Base-by-base conservation (phyloP, 2,329 filamentous ascomycete species). In the Alternaria panax region DNA sequence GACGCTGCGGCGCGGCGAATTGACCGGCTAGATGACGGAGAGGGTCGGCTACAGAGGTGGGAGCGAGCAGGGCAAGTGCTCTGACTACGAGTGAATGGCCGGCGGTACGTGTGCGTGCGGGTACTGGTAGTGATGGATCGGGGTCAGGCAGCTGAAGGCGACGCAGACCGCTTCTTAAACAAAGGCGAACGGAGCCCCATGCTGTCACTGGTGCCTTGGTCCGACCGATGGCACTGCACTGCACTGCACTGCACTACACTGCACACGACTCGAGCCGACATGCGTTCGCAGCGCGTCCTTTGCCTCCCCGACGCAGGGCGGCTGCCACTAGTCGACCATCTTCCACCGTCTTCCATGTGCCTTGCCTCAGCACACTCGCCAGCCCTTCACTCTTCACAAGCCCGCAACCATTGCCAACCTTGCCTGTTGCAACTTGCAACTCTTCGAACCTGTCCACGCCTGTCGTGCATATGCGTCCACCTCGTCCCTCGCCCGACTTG, bases 151-250 rank as follows among this genome's bases (percentile, higher is more conserved):
- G 48, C 48, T 7, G 54, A 48, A 57, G 52, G 60, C 62, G 63
- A 62, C 59, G 64, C 62, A 66, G 62, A 46, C 59, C 53, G 54
- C 63, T 65, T 63, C 62, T 62, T 66, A 66, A 65, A 59, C 36
- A 52, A 57, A 55, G 46, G 36, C 57, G 40, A 51, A 43, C 28
- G 45, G 47, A 41, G 45, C 53, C 38, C 56, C 51, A 52, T 53
- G 42, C 42, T 54, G 38, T 50, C 54, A 60, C 52, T 55, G 45
- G 30, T 54, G 42, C 51, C 56, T 43, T 54, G 52, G 47, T 57
- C 47, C 18, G 47, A 48, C 47, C 30, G 47, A 48, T 54, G 30
- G 45, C 30, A 42, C 52, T 59, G 54, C 38, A 41, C 30, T 36
- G 22, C 30, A 16, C 46, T 54, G 45, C 38, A 34, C 51, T 59